A percentile compares a stretch with the other conserved stretches of the same genome.
These are phyloP conservation scores for Xylariomycetidae sp. DNA, from an alignment of 2,329 filamentous ascomycete genomes.

Conservation along the genomic window DNA sequence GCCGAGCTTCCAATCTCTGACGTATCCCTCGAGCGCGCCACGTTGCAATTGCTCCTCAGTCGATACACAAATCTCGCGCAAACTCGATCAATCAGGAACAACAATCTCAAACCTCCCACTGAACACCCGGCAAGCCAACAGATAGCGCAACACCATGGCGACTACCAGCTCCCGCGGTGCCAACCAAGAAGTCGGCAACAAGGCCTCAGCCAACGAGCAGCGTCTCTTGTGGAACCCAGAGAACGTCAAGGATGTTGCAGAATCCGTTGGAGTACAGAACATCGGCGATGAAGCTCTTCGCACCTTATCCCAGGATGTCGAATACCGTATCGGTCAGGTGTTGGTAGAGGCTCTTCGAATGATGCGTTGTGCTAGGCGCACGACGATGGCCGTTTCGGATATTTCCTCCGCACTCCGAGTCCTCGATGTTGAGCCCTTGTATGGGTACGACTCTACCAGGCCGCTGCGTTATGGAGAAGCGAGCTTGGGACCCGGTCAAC, in stretches of 20 bases:
- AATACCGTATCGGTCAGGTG: slow-evolving; percentile 90
- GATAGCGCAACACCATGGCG: slow-evolving; percentile 24
- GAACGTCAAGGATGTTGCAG: slow-evolving; percentile 91
- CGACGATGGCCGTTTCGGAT: slow-evolving; percentile 83
- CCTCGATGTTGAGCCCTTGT: slow-evolving; percentile 89
- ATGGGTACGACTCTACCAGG: slow-evolving; percentile 90
- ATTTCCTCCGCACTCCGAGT: slow-evolving; percentile 79
- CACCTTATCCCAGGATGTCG: slow-evolving; percentile 85
- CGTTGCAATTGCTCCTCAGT: too few species aligned
- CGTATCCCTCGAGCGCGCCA: too few species aligned
- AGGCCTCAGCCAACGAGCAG: slow-evolving; percentile 16
- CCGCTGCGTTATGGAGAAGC: slow-evolving; percentile 91
- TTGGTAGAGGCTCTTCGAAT: slow-evolving; percentile 92
- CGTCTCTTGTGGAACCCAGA: slow-evolving; percentile 85
- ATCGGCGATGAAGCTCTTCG: slow-evolving; percentile 84
- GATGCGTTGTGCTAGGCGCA: slow-evolving; percentile 88
- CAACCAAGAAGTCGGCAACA: slow-evolving; percentile 16
- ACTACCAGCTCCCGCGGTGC: slow-evolving; percentile 16
- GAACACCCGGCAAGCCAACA: too few species aligned
- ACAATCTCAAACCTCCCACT: too few species aligned
- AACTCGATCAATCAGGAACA: too few species aligned
- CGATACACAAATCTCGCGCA: too few species aligned
- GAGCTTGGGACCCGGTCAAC: slow-evolving; percentile 86
- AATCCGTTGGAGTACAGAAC: slow-evolving; percentile 82
- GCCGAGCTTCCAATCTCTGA: too few species aligned